phyloP scores from a whole-genome alignment of 495 filamentous ascomycete species.

The Aspergillus kassunensis region DNA sequence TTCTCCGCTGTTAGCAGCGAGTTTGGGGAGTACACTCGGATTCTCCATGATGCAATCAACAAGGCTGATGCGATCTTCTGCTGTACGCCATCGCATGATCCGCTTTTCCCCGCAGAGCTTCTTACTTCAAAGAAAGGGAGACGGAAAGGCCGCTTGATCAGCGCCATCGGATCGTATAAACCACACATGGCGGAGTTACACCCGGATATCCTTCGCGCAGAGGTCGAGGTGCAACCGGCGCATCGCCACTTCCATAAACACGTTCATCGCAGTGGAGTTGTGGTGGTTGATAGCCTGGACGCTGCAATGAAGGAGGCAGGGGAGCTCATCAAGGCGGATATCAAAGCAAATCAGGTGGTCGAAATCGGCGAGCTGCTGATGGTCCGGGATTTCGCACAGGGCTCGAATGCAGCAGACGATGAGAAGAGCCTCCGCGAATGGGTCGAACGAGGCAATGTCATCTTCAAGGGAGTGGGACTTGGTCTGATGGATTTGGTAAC shows the following conservation, averaged over 20 bases:
- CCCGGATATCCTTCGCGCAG: slow-evolving; percentile 65
- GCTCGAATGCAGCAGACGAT: slow-evolving; percentile 30
- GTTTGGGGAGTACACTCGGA: slow-evolving; percentile 65
- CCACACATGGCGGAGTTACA: slow-evolving; percentile 83
- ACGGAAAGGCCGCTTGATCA: slow-evolving; percentile 70
- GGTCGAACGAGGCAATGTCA: slow-evolving; percentile 76
- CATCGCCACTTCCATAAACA: slow-evolving; percentile 66
- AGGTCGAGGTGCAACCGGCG: slow-evolving; percentile 50
- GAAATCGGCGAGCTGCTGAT: slow-evolving; percentile 85
- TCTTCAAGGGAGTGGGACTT: slow-evolving; percentile 45
- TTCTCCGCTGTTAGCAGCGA: slow-evolving; percentile 67
- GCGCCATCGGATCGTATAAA: slow-evolving; percentile 80
- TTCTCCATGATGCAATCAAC: slow-evolving; percentile 63
- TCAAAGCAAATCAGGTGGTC: slow-evolving; percentile 68
- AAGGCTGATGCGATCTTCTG: slow-evolving; percentile 77
- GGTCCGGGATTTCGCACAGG: slow-evolving; percentile 50
- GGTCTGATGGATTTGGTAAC: slow-evolving; percentile 56
- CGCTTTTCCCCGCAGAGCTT: slow-evolving; percentile 59
- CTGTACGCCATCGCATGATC: slow-evolving; percentile 58
- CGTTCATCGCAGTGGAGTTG: slow-evolving; percentile 64
- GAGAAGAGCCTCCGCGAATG: slow-evolving; percentile 61
- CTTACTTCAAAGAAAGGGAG: slow-evolving; percentile 67
- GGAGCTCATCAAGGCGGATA: slow-evolving; percentile 76
- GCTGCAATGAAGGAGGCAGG: slow-evolving; percentile 82
- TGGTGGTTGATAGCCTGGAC: slow-evolving; percentile 79